phyloP scores from a whole-genome alignment of 441 rosid genomes.

The Brassica balearica region DNA sequence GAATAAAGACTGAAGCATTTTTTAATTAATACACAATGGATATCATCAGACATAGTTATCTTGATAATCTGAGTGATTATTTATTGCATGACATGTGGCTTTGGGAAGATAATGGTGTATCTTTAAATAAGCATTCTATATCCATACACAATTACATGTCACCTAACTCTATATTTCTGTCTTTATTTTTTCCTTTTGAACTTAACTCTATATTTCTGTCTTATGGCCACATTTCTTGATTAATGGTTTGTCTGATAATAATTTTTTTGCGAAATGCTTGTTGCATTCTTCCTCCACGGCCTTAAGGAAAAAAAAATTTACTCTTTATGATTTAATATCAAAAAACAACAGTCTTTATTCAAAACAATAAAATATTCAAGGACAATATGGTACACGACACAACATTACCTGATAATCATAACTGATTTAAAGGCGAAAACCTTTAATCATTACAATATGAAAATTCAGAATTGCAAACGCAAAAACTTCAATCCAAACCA shows the following conservation, averaged over 20 bases:
- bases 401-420: not conserved
- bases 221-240: not conserved
- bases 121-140: constrained; percentile 29
- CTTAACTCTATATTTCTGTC: too few species aligned
- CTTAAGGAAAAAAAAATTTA: not conserved
- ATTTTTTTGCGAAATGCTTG: not conserved
- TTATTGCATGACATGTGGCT: not conserved
- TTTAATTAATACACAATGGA: too few species aligned
- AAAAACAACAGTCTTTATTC: not conserved
- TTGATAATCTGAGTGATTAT: too few species aligned
- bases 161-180: constrained; percentile 10
- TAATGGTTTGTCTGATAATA: not conserved
- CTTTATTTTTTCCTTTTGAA: not conserved
- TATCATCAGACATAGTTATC: too few species aligned
- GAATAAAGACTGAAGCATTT: too few species aligned
- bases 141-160: constrained; percentile 2
- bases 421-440: not conserved
- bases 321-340: constrained; percentile 6
- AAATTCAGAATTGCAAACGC: not conserved
- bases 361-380: not conserved
- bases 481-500: not conserved
- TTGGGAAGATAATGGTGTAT: not conserved
- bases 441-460: not conserved
- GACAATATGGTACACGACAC: not conserved
- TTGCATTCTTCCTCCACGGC: not conserved